Percentiles rank a stretch among this genome's conserved stretches.
These are phyloP conservation scores for Elongisporangium anandrum DNA, from an alignment of 352 stramenopile species.

Conservation along the genomic window DNA sequence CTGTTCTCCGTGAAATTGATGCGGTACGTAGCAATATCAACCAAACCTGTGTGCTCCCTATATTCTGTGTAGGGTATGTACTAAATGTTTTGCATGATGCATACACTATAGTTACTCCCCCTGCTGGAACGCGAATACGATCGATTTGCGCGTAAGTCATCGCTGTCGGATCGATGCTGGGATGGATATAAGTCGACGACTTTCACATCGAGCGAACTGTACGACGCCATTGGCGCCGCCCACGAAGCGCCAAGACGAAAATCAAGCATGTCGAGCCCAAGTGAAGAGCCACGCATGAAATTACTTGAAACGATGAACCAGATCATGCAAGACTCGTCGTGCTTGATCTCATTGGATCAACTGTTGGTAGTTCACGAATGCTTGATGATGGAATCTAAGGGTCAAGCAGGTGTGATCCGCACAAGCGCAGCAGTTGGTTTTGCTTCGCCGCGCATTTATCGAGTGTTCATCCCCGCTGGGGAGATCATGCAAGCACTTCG, in stretches of 20 bases:
- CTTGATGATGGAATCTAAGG: slow-evolving; percentile 35
- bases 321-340: slow-evolving; percentile 53
- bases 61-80: not conserved
- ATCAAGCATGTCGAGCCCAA: slow-evolving; percentile 1
- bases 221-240: slow-evolving; percentile 60
- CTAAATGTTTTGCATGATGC: not conserved
- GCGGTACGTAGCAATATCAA: slow-evolving; percentile 18
- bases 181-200: slow-evolving; percentile 26
- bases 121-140: slow-evolving; percentile 59
- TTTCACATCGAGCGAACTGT: slow-evolving; percentile 70
- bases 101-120: slow-evolving; percentile 23
- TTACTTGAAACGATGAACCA: slow-evolving; percentile 61
- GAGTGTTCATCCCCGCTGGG: slow-evolving; percentile 64
- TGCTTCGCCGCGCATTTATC: slow-evolving; percentile 73
- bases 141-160: slow-evolving; percentile 32
- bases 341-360: slow-evolving; percentile 52
- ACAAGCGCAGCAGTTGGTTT: slow-evolving; percentile 65
- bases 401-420: slow-evolving; percentile 46
- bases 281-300: slow-evolving; percentile 26
- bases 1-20: slow-evolving; percentile 54
- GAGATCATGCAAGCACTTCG: slow-evolving; percentile 50
- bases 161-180: slow-evolving; percentile 29
- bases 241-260: slow-evolving; percentile 29
- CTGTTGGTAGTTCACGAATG: slow-evolving; percentile 53
- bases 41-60: not conserved